phyloP scores from a whole-genome alignment of 495 filamentous ascomycete genomes.

The Aspergillus conjunctus region DNA sequence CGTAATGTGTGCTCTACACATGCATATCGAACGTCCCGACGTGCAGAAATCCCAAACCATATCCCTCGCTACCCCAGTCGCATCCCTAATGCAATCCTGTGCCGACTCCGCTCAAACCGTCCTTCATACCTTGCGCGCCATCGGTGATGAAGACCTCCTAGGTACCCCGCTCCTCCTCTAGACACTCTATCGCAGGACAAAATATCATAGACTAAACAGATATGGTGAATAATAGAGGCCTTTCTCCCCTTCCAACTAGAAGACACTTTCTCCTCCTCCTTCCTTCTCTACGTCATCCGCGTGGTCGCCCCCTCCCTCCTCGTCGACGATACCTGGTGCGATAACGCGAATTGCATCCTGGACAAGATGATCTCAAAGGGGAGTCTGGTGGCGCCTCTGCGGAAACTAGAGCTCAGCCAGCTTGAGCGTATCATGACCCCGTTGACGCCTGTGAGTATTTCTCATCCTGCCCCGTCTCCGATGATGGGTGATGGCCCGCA shows the following conservation, averaged over 20 bases:
- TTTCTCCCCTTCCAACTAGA: slow-evolving; percentile 40
- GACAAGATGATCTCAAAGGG: slow-evolving; percentile 25
- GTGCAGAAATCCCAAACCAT: slow-evolving; percentile 10
- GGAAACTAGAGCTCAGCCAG: slow-evolving; percentile 29
- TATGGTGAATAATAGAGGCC: slow-evolving; percentile 24
- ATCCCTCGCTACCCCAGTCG: slow-evolving; percentile 26
- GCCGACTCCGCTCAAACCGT: slow-evolving; percentile 38
- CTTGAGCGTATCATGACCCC: slow-evolving; percentile 34
- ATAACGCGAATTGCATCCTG: slow-evolving; percentile 30
- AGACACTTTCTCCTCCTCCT: slow-evolving; percentile 37
- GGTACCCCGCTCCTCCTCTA: slow-evolving; percentile 19
- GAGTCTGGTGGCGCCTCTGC: slow-evolving; percentile 31
- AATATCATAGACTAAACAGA: background rate
- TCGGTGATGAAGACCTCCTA: slow-evolving; percentile 36
- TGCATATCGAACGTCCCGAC: slow-evolving; percentile 28
- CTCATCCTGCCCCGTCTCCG: no score
- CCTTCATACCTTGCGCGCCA: slow-evolving; percentile 34
- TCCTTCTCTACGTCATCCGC: slow-evolving; percentile 35
- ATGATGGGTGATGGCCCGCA: no score
- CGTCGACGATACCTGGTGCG: slow-evolving; percentile 30
- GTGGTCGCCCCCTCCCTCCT: slow-evolving; percentile 31
- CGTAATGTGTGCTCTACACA: slow-evolving; percentile 38
- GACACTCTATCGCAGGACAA: background rate
- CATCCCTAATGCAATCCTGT: slow-evolving; percentile 36
- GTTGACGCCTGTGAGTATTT: slow-evolving; percentile 32